These are phyloP conservation scores for Hericium alpestre DNA, from an alignment of 768 basidiomycete genomes.

Conservation along the genomic window DNA sequence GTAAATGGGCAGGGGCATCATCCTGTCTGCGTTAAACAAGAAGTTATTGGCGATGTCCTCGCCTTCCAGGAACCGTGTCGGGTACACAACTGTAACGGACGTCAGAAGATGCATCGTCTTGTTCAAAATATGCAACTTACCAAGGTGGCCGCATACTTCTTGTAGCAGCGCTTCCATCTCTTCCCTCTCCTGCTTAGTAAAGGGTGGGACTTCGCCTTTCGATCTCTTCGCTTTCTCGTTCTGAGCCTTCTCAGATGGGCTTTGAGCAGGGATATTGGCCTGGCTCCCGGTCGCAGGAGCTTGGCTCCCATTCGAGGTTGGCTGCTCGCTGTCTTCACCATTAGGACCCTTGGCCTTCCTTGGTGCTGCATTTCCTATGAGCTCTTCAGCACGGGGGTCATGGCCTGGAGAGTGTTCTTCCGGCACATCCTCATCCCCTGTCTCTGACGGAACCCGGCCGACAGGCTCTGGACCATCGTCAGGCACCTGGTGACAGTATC, in stretches of 20 bases:
- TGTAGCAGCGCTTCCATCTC: conserved; percentile 81
- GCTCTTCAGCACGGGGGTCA: conserved; percentile 11
- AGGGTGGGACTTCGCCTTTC: conserved; percentile 45
- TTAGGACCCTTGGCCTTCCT: not conserved
- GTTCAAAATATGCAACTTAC: conserved; percentile 31
- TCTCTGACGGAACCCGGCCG: conserved; percentile 49
- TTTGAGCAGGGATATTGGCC: not conserved
- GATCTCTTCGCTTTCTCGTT: conserved; percentile 29
- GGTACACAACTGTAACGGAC: conserved; percentile 55
- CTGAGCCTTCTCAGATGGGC: not conserved
- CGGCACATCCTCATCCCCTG: conserved; percentile 28
- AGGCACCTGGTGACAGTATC: conserved; percentile 27
- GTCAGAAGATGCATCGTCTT: not conserved
- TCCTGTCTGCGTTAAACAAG: conserved; percentile 78
- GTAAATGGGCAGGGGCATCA: conserved; percentile 71
- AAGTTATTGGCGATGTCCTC: conserved; percentile 91
- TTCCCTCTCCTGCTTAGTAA: conserved; percentile 73
- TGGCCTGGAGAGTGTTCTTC: conserved; percentile 17
- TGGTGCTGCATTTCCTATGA: not conserved
- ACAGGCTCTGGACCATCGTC: conserved; percentile 34
- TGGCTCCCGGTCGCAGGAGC: not conserved
- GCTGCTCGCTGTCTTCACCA: not conserved
- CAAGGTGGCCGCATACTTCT: conserved; percentile 77
- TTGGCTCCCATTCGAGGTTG: not conserved
- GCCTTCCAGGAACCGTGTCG: conserved; percentile 82